Evolutionary conservation across 768 basidiomycete genomes (phyloP), one percentile per base, ranked within the genome.

Genomic region (Pulveroboletus frians): DNA sequence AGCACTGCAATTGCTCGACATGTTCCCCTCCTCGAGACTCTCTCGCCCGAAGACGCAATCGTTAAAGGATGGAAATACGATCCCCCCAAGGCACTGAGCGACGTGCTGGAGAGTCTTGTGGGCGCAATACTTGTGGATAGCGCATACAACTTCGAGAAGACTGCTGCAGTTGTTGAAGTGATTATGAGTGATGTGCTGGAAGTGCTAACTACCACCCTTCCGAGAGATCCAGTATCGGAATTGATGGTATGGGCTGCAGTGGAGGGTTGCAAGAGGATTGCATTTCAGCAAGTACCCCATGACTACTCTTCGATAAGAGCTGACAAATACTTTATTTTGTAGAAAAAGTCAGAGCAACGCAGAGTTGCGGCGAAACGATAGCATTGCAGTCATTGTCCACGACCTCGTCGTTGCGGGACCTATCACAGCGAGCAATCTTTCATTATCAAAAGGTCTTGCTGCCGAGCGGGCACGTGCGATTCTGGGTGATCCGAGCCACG

Each of bases 91-190:
- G 84, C 79, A 6, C 69, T 92, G 29, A 85, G 87, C 48, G 92
- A 95, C 60, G 78, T 91, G 4, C 75, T 94, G 46, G 92, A 95
- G 68, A 87, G 90, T 46, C 69, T 94, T 5, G 71, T 92, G 30
- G 92, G 90, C 1, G 91, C 89, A 3, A 72, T 95, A 17, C 76
- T 95, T 26, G 77, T 94, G 37, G 92, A 95, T 67, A 79, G 81
- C 5, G 81, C 76, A 5, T 89, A 84, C 60, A 69, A 89, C 54
- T 83, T 87, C 51, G 88, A 90, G 43, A 78, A 73, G 50, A 80
- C 83, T 4, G 76, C 77, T 14, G 71, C 71, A 0, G 73, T 91
- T 15, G 75, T 83, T 18, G 79, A 84, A 63, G 55, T 71, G 38
- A 68, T 82, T 18, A 85, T 93, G 80, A 71, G 73, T 21, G 86